Percentiles rank a stretch among this genome's conserved stretches.
These are phyloP conservation scores for Ogataea populi-albae DNA, from an alignment of 805 yeast species.

Conservation along the genomic window DNA sequence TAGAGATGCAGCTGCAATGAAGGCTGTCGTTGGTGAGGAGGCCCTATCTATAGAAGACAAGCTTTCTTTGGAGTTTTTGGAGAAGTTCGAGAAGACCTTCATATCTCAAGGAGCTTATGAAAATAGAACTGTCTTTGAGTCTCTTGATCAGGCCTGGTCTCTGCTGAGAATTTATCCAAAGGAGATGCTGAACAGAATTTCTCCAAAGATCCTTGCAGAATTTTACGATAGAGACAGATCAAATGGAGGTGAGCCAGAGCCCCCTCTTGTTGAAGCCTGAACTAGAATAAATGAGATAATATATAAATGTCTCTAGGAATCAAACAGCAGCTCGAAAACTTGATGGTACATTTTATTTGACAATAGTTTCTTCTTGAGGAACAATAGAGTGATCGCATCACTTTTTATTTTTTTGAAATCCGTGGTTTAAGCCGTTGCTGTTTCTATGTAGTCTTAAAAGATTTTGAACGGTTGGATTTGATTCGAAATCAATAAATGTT, in stretches of 20 bases:
- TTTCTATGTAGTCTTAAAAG: no score
- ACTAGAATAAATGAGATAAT: background rate
- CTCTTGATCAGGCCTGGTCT: constrained; percentile 97
- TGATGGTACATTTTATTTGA: no score
- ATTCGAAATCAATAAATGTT: no score
- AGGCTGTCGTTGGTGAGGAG: constrained; percentile 99
- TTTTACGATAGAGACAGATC: constrained; percentile 89
- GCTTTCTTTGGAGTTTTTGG: constrained; percentile 93
- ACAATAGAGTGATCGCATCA: no score
- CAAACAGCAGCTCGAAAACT: no score
- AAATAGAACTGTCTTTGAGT: constrained; percentile 89
- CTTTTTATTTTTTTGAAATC: no score
- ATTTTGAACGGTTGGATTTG: no score
- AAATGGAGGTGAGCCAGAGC: constrained; percentile 40
- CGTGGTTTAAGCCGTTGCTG: no score
- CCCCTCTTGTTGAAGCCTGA: constrained; percentile 26
- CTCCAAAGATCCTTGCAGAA: constrained; percentile 93
- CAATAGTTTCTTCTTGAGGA: no score
- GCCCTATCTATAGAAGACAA: constrained; percentile 97
- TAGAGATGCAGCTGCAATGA: constrained; percentile 99
- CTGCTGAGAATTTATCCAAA: constrained; percentile 97
- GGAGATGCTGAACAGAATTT: constrained; percentile 97
- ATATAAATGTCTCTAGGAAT: no score
- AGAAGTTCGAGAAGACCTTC: constrained; percentile 94
- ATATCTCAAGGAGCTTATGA: constrained; percentile 97